Evolutionary conservation across 2,329 filamentous ascomycete species (phyloP), one percentile per base, ranked within the genome.

Genomic region (Cercospora nicotianae): DNA sequence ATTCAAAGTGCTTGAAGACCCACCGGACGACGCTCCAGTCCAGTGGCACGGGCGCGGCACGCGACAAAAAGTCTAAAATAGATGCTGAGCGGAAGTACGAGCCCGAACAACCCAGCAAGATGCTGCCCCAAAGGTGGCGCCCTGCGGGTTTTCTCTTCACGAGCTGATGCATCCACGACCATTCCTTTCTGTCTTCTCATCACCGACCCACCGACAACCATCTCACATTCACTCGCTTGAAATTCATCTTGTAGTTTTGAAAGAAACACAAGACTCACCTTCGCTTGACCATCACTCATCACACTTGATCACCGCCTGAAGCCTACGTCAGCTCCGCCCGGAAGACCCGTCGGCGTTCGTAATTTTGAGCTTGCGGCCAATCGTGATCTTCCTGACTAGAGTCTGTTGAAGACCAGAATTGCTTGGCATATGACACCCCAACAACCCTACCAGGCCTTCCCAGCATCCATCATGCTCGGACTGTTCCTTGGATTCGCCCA

Each of bases 401-500:
- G 23, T 58, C 23, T 58, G 23, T 13, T 30, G 26, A n/a, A 30
- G 26, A 18, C 53, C 30, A 30, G 26, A 58, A 31, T 28, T 33
- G 9, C 53, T 64, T 58, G 63, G 63, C 63, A 31, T 60, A 66
- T 68, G 67, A 66, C 59, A 42, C 48, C 67, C 20, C 66, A 58
- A 58, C 51, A 10, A 20, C 39, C 26, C n/a, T 26, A 42, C 26
- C 36, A 45, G 10, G 65, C 33, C 23, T 26, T 42, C 36, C 51
- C 55, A 26, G 65, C 67, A 36, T 67, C 67, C 68, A 69, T 70
- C 62, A 75, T 79, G 70, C 67, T 77, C 63, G 69, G 70, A 18
- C 59, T 76, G 64, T 72, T 77, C 60, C 71, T 76, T 60, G 71
- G 72, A 64, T 77, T 78, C 67, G 70, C 76, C 28, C 72, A 74